These are phyloP conservation scores for Globisporangium yorkense DNA, from an alignment of 352 stramenopile species.

Conservation along the genomic window DNA sequence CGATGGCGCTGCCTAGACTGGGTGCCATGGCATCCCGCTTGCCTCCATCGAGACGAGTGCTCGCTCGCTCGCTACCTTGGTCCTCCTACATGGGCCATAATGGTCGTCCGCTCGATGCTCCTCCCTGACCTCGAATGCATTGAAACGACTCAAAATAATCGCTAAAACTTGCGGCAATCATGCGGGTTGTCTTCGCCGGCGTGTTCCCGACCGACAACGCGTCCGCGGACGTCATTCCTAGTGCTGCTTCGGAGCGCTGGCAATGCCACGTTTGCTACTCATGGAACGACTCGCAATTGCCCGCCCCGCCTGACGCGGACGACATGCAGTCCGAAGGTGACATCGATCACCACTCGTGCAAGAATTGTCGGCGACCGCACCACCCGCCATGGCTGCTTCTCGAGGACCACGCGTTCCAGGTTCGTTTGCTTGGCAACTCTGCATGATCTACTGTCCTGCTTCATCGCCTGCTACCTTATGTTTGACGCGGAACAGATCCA, in stretches of 20 bases:
- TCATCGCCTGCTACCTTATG: background rate
- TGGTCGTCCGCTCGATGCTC: too few species aligned
- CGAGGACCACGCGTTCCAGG: slow-evolving; percentile 16
- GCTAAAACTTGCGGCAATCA: background rate
- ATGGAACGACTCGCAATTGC: slow-evolving; percentile 4
- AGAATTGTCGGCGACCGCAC: slow-evolving; percentile 16
- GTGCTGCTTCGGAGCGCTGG: slow-evolving; percentile 1
- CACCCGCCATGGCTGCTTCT: slow-evolving; percentile 25
- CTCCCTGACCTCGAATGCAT: too few species aligned
- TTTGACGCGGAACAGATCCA: slow-evolving; percentile 8
- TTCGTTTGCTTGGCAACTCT: slow-evolving; percentile 1
- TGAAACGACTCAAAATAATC: too few species aligned
- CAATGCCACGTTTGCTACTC: slow-evolving; percentile 17
- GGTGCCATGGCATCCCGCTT: too few species aligned
- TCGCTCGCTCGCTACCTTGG: too few species aligned
- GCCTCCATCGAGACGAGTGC: too few species aligned
- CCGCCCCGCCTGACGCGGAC: background rate
- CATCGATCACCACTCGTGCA: background rate
- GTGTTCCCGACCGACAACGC: slow-evolving; percentile 4
- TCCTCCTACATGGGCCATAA: too few species aligned
- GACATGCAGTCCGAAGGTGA: background rate
- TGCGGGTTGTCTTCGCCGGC: slow-evolving; percentile 6
- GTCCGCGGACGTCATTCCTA: background rate
- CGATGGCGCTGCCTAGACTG: too few species aligned
- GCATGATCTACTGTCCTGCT: background rate